phyloP scores from a whole-genome alignment of 2,329 filamentous ascomycete species.

The Trichoderma simmonsii region DNA sequence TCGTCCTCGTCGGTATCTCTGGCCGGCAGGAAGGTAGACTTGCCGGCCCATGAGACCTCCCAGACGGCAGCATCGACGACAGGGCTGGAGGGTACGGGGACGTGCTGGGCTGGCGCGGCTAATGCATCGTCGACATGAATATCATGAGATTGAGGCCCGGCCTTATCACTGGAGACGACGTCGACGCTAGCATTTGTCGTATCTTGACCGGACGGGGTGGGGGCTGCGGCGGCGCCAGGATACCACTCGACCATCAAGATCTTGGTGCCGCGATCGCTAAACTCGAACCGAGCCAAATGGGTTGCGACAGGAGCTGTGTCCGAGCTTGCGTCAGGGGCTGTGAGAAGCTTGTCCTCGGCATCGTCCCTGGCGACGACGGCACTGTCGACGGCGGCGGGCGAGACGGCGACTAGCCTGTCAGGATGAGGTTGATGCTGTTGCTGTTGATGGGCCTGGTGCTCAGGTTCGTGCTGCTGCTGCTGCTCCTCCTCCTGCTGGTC shows the following conservation, averaged over 20 bases:
- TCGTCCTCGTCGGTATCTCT: slow-evolving; percentile 37
- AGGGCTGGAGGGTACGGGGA: not conserved
- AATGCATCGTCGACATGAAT: not conserved
- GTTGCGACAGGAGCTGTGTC: slow-evolving; percentile 24
- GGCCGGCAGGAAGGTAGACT: slow-evolving; percentile 66
- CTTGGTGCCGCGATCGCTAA: slow-evolving; percentile 83
- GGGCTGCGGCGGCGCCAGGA: slow-evolving; percentile 27
- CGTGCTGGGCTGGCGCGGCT: not conserved
- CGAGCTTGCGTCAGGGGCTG: slow-evolving; percentile 20
- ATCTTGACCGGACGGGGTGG: slow-evolving; percentile 11
- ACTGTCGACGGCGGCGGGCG: slow-evolving; percentile 10
- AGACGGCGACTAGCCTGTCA: not conserved
- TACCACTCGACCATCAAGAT: slow-evolving; percentile 94
- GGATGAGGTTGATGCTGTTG: not conserved
- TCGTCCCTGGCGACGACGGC: slow-evolving; percentile 21
- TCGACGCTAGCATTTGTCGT: not conserved
- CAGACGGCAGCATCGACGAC: slow-evolving; percentile 44
- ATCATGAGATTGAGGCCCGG: slow-evolving; percentile 18
- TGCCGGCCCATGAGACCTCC: slow-evolving; percentile 82
- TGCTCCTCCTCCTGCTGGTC: not conserved
- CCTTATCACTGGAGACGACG: not conserved
- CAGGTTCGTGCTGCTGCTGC: not conserved
- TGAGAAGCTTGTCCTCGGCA: slow-evolving; percentile 17
- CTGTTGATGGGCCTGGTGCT: not conserved
- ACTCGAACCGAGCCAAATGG: slow-evolving; percentile 73